These are phyloP conservation scores for Microbotryomycetes sp. DNA, from an alignment of 1,284 basidiomycete genomes.

Conservation along the genomic window DNA sequence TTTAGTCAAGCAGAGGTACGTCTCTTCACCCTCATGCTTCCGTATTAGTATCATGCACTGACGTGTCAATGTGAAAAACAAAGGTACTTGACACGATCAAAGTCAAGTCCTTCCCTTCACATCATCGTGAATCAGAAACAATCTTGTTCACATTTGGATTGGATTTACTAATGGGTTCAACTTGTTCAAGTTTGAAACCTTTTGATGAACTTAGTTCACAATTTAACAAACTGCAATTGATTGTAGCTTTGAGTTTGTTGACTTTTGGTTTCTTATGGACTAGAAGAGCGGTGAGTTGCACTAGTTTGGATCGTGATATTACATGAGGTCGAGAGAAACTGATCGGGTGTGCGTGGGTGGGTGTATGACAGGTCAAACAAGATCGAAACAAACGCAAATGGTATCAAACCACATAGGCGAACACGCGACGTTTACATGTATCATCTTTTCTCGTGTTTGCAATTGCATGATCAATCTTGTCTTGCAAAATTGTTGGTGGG, in stretches of 20 bases:
- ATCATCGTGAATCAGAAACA: slow-evolving; percentile 84
- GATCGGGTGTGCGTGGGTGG: too few relatives aligned
- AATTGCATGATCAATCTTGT: too few relatives aligned
- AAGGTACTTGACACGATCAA: slow-evolving; percentile 61
- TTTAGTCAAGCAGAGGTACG: slow-evolving; percentile 38
- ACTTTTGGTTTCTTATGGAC: slow-evolving; percentile 66
- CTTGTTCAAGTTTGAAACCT: slow-evolving; percentile 70
- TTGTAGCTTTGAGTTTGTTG: slow-evolving; percentile 71
- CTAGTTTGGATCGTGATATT: too few relatives aligned
- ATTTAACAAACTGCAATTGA: slow-evolving; percentile 90
- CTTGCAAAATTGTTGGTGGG: too few relatives aligned
- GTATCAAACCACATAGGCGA: too few relatives aligned
- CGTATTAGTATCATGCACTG: neutral
- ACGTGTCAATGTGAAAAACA: slow-evolving; percentile 5
- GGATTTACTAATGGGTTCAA: slow-evolving; percentile 76
- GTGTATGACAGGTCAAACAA: too few relatives aligned
- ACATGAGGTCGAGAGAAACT: too few relatives aligned
- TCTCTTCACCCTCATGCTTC: too few relatives aligned
- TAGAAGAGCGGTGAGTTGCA: slow-evolving; percentile 41
- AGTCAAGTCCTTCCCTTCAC: slow-evolving; percentile 68
- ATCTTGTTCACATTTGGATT: slow-evolving; percentile 80
- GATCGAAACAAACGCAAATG: too few relatives aligned
- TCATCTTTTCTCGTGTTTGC: too few relatives aligned
- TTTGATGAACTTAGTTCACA: slow-evolving; percentile 87
- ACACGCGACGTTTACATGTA: too few relatives aligned